Evolutionary conservation across 169 alveolate species (phyloP).

Genomic region (Pseudocohnilembus persalinus): DNA sequence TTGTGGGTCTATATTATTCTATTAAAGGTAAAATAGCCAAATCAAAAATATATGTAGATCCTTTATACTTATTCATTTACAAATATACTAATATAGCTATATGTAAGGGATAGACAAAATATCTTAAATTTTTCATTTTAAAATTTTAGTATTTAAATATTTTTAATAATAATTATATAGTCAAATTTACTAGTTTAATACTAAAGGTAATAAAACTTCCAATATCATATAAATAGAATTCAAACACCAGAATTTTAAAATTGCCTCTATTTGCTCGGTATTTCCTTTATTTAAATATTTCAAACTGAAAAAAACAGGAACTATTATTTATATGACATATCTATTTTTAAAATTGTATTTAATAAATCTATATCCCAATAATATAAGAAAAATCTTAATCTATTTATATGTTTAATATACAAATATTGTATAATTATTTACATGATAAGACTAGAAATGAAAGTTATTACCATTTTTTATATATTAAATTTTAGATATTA

Average conservation of each 20-base stretch:
- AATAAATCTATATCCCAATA: too few relatives aligned
- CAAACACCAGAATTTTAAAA: neutral
- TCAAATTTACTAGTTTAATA: neutral
- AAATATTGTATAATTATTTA: too few relatives aligned
- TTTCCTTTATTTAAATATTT: neutral
- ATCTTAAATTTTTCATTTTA: neutral
- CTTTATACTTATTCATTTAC: neutral
- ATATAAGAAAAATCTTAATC: too few relatives aligned
- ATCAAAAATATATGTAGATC: neutral
- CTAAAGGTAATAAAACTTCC: neutral
- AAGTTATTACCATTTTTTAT: too few relatives aligned
- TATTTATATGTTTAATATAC: too few relatives aligned
- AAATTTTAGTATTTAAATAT: too few relatives aligned
- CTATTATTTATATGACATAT: too few relatives aligned
- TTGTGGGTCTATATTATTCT: neutral
- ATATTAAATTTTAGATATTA: too few relatives aligned
- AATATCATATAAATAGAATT: neutral
- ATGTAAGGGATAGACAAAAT: neutral
- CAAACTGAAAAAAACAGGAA: neutral
- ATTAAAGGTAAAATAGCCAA: neutral
- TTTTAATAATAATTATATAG: too few relatives aligned
- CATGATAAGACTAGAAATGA: too few relatives aligned
- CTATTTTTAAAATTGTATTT: too few relatives aligned
- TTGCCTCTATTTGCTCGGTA: neutral
- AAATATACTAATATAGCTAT: neutral